Evolutionary conservation across 148 eudicot genomes (phyloP).

Genomic region (Rhododendron ovatum): DNA sequence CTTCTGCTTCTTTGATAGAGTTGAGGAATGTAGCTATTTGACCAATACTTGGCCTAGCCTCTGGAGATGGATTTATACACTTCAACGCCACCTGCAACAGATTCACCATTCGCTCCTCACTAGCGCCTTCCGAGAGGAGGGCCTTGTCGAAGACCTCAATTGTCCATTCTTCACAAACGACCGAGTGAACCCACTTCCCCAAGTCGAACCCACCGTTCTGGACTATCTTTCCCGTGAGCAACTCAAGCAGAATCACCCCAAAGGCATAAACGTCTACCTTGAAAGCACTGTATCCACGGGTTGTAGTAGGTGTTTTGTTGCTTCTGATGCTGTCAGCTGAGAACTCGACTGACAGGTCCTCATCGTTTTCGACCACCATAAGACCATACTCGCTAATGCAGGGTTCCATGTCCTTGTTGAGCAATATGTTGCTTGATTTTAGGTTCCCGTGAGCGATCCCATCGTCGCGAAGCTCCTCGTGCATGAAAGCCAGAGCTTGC

Average conservation of each 20-base stretch:
- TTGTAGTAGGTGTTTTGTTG: neutral
- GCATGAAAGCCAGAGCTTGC: slow-evolving; percentile 39
- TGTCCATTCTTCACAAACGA: slow-evolving; percentile 45
- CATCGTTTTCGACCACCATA: slow-evolving; percentile 26
- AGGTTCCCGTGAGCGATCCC: slow-evolving; percentile 46
- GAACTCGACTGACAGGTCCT: slow-evolving; percentile 5
- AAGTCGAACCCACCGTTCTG: slow-evolving; percentile 35
- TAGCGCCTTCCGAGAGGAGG: slow-evolving; percentile 33
- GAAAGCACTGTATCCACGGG: slow-evolving; percentile 15
- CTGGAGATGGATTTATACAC: slow-evolving; percentile 31
- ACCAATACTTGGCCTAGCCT: slow-evolving; percentile 34
- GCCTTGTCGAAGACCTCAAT: slow-evolving; percentile 42
- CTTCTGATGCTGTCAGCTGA: slow-evolving; percentile 8
- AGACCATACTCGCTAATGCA: slow-evolving; percentile 47
- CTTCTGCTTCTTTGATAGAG: slow-evolving; percentile 39
- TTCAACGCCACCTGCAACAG: slow-evolving; percentile 46
- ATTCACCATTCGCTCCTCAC: slow-evolving; percentile 39
- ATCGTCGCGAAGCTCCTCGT: slow-evolving; percentile 24
- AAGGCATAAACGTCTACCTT: slow-evolving; percentile 27
- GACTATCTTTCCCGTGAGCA: slow-evolving; percentile 41
- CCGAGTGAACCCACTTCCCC: slow-evolving; percentile 35
- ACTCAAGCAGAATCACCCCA: slow-evolving; percentile 42
- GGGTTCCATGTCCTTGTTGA: slow-evolving; percentile 37
- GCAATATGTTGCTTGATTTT: slow-evolving; percentile 45
- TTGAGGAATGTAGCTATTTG: slow-evolving; percentile 29